Conservation (phyloP, 2,329 filamentous ascomycete genomes). For the Alternaria sp. region DNA sequence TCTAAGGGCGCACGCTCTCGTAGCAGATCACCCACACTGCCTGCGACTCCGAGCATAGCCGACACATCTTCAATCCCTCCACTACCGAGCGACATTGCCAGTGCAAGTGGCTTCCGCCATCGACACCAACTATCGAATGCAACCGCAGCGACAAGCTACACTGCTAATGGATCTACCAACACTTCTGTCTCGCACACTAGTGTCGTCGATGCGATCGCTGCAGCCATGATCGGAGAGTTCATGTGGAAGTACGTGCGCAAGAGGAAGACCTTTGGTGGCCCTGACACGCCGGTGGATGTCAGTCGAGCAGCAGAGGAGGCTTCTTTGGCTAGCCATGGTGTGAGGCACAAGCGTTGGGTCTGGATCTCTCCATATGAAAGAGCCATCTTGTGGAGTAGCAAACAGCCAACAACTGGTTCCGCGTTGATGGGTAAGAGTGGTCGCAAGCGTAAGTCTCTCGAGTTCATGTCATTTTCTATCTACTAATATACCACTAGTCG, state of each 20-base stretch:
- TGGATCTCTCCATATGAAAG: constrained; percentile 98
- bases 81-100: constrained; percentile 73
- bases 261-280: constrained; percentile 87
- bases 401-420: constrained; percentile 87
- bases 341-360: constrained; percentile 93
- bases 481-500: constrained; percentile 63
- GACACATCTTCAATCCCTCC: constrained; percentile 76
- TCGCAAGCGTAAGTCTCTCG: constrained; percentile 77
- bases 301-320: constrained; percentile 63
- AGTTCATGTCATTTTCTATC: background rate
- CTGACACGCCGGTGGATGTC: constrained; percentile 60
- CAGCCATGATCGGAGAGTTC: constrained; percentile 98
- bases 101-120: constrained; percentile 52
- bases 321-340: constrained; percentile 71
- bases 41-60: constrained; percentile 69
- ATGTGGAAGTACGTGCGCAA: constrained; percentile 91
- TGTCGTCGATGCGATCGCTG: constrained; percentile 94
- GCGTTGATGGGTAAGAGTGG: constrained; percentile 93
- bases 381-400: constrained; percentile 97
- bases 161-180: constrained; percentile 62
- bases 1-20: constrained; percentile 55
- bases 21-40: constrained; percentile 65
- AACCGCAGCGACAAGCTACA: constrained; percentile 65
- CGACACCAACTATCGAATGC: constrained; percentile 67
- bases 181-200: constrained; percentile 72